Conservation (phyloP, 2,329 filamentous ascomycete genomes). For the Zalaria sp. region DNA sequence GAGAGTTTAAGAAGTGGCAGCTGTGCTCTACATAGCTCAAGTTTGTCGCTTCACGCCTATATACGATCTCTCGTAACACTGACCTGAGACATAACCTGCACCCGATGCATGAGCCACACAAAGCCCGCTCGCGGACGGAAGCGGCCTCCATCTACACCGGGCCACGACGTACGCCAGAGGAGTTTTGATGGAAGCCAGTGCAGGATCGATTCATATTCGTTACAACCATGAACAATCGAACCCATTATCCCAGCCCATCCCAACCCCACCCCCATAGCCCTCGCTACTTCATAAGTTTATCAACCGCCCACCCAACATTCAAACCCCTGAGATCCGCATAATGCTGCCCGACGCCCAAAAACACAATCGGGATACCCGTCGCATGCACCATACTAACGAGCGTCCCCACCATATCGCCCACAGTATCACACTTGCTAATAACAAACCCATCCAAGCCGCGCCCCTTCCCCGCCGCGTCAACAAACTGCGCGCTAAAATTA, state of each 20-base stretch:
- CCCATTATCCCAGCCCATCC: neutral
- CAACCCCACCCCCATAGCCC: neutral
- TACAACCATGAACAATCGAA: neutral
- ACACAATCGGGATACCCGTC: conserved; percentile 89
- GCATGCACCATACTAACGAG: conserved; percentile 95
- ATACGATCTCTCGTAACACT: too few relatives aligned
- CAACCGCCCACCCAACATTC: conserved; percentile 50
- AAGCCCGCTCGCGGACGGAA: too few relatives aligned
- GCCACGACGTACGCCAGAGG: too few relatives aligned
- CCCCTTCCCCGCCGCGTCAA: conserved; percentile 34
- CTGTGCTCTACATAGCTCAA: too few relatives aligned
- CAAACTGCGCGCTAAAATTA: conserved; percentile 88
- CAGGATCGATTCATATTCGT: too few relatives aligned
- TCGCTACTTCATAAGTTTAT: conserved; percentile 40
- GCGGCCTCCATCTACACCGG: too few relatives aligned
- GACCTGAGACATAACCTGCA: too few relatives aligned
- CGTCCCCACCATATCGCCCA: conserved; percentile 97
- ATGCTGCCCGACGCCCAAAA: conserved; percentile 63
- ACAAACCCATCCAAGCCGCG: conserved; percentile 88
- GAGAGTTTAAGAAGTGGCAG: too few relatives aligned
- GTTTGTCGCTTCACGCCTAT: too few relatives aligned
- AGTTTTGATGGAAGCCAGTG: too few relatives aligned
- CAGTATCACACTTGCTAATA: conserved; percentile 96
- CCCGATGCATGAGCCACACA: too few relatives aligned
- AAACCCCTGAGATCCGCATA: conserved; percentile 51